A percentile compares a stretch with the other conserved stretches of the same genome.
Evolutionary conservation across 768 basidiomycete species (phyloP).

Genomic region (Clathrus columnatus): DNA sequence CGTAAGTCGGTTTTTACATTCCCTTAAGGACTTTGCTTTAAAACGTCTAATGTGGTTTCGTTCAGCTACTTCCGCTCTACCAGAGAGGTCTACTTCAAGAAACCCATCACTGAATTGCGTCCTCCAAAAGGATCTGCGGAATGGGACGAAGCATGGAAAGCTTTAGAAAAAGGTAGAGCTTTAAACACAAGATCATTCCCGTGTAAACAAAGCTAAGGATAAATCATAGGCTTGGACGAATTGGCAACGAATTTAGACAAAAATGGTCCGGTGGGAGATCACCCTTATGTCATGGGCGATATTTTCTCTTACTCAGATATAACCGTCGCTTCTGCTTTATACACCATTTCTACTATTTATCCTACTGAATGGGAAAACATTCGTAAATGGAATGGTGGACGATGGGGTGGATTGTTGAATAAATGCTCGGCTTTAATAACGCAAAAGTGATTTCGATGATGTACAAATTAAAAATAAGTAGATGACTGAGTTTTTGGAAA

Average conservation of each 20-base stretch:
- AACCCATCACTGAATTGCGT: not conserved
- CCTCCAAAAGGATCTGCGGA: not conserved
- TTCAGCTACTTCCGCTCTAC: not conserved
- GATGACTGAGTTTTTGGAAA: too few relatives aligned
- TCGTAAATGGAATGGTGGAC: slow-evolving; percentile 2
- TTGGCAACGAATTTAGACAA: slow-evolving; percentile 23
- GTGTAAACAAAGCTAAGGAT: not conserved
- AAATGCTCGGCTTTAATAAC: not conserved
- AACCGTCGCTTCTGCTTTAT: slow-evolving; percentile 7
- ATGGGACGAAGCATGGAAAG: not conserved
- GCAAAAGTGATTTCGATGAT: too few relatives aligned
- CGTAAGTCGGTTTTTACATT: not conserved
- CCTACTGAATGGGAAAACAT: not conserved
- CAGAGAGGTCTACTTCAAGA: not conserved
- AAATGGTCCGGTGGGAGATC: slow-evolving; percentile 16
- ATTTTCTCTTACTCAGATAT: slow-evolving; percentile 34
- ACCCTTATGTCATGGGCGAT: slow-evolving; percentile 29
- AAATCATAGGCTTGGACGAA: not conserved
- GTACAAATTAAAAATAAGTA: too few relatives aligned
- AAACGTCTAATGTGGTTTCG: not conserved
- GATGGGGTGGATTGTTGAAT: not conserved
- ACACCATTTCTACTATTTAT: not conserved
- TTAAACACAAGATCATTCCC: not conserved
- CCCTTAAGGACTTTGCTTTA: too few relatives aligned
- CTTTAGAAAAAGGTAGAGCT: not conserved